A percentile compares a stretch with the other conserved stretches of the same genome.
Evolutionary conservation across 2,329 filamentous ascomycete species (phyloP).

Genomic region (Tolypocladium guangdongense): DNA sequence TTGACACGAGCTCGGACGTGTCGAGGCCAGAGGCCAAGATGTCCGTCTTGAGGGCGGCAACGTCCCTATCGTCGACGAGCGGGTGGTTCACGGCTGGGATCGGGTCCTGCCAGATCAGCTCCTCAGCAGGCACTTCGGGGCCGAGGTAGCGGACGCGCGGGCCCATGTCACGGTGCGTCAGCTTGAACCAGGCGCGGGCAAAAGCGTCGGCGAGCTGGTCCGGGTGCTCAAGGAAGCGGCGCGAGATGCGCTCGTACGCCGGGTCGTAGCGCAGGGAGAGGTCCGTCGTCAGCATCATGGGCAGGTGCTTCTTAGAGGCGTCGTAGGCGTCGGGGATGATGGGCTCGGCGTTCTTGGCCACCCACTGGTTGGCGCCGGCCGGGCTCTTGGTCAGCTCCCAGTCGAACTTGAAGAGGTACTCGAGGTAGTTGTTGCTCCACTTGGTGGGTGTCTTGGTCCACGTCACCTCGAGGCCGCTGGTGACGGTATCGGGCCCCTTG

Average conservation of each 20-base stretch:
- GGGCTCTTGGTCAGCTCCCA: conserved; percentile 70
- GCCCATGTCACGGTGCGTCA: conserved; percentile 70
- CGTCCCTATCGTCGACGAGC: conserved; percentile 50
- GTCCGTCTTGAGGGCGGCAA: conserved; percentile 55
- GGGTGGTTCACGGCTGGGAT: conserved; percentile 48
- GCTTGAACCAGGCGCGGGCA: conserved; percentile 71
- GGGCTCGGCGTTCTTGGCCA: conserved; percentile 54
- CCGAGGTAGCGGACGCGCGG: conserved; percentile 61
- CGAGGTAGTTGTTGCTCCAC: conserved; percentile 66
- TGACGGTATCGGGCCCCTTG: conserved; percentile 63
- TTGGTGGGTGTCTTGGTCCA: conserved; percentile 68
- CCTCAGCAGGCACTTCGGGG: conserved; percentile 61
- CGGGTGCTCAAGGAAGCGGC: conserved; percentile 57
- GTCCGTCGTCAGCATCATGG: conserved; percentile 70
- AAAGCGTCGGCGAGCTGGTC: conserved; percentile 61
- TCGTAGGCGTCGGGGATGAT: conserved; percentile 65
- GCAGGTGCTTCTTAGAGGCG: conserved; percentile 57
- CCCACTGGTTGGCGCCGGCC: conserved; percentile 67
- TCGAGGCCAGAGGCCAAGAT: conserved; percentile 53
- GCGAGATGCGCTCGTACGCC: conserved; percentile 64
- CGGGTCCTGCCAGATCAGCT: conserved; percentile 65
- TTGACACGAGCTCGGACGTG: conserved; percentile 49
- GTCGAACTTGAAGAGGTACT: conserved; percentile 68
- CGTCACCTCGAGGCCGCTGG: conserved; percentile 65
- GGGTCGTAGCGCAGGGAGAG: conserved; percentile 62